phyloP scores from a whole-genome alignment of 1,284 basidiomycete genomes.

The Sporisorium iseilematis-ciliati region DNA sequence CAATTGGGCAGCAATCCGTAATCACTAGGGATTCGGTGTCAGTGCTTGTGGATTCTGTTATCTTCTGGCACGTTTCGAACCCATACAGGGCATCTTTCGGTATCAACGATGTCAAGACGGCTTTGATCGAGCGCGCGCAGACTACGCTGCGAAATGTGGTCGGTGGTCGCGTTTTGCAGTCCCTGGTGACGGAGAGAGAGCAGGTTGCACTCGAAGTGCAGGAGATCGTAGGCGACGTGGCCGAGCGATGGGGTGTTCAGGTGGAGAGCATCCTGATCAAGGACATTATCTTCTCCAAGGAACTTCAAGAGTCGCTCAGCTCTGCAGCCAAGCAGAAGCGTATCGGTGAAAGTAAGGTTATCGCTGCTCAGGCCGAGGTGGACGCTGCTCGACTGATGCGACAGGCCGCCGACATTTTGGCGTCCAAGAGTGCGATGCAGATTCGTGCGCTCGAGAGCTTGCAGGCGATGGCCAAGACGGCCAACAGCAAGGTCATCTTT shows the following conservation, averaged over 20 bases:
- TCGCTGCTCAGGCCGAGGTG: slow-evolving; percentile 94
- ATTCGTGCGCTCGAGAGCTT: slow-evolving; percentile 93
- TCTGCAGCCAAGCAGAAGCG: slow-evolving; percentile 93
- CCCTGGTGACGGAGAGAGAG: slow-evolving; percentile 81
- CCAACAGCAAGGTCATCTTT: slow-evolving; percentile 88
- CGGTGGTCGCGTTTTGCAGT: slow-evolving; percentile 78
- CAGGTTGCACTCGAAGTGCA: slow-evolving; percentile 95
- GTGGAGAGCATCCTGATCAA: slow-evolving; percentile 88
- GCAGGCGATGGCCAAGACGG: slow-evolving; percentile 79
- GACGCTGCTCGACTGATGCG: slow-evolving; percentile 90
- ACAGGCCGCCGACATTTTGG: slow-evolving; percentile 75
- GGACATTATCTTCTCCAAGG: slow-evolving; percentile 90
- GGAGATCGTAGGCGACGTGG: slow-evolving; percentile 78
- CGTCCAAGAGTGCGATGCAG: slow-evolving; percentile 89
- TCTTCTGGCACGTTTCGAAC: slow-evolving; percentile 80
- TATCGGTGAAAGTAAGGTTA: slow-evolving; percentile 94
- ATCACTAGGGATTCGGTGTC: slow-evolving; percentile 84
- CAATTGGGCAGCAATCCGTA: slow-evolving; percentile 83
- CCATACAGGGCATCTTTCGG: slow-evolving; percentile 84
- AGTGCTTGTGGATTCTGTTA: slow-evolving; percentile 86
- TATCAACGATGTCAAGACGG: slow-evolving; percentile 86
- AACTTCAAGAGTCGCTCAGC: slow-evolving; percentile 90
- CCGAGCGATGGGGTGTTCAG: slow-evolving; percentile 87
- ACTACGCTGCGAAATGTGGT: slow-evolving; percentile 95
- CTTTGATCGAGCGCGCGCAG: slow-evolving; percentile 91